Evolutionary conservation across 1,284 basidiomycete genomes (phyloP).

Genomic region (Schizophyllum amplum): DNA sequence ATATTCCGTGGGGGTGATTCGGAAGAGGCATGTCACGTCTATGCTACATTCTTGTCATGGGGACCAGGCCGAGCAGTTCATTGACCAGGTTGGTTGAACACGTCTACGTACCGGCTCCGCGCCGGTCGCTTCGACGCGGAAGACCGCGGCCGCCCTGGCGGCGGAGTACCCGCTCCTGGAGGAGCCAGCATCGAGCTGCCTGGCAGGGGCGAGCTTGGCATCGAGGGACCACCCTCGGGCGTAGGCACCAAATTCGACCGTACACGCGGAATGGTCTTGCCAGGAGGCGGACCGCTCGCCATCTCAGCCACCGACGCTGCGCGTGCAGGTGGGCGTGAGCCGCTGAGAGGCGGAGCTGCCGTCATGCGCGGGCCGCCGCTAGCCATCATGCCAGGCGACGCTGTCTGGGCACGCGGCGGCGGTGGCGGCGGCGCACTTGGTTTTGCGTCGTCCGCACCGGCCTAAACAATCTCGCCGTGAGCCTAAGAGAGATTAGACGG

Average conservation of each 20-base stretch:
- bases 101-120: conserved; percentile 79
- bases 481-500: conserved; percentile 1
- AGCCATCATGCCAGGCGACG: conserved; percentile 57
- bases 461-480: conserved; percentile 28
- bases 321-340: conserved; percentile 35
- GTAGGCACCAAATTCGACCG: conserved; percentile 61
- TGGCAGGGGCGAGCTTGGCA: conserved; percentile 13
- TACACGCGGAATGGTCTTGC: conserved; percentile 42
- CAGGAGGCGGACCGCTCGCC: conserved; percentile 33
- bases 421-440: conserved; percentile 51
- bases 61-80: background rate
- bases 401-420: conserved; percentile 71
- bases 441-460: conserved; percentile 39
- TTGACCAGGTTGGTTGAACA: conserved; percentile 47
- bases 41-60: background rate
- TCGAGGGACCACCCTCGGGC: conserved; percentile 18
- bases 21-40: background rate
- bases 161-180: conserved; percentile 30
- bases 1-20: background rate
- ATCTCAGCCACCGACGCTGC: conserved; percentile 56
- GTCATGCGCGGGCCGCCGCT: conserved; percentile 22
- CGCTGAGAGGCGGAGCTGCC: conserved; percentile 19
- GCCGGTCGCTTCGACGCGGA: conserved; percentile 65
- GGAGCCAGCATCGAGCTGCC: conserved; percentile 16
- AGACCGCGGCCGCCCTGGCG: conserved; percentile 51